Evolutionary conservation across 306 rosid species (phyloP).

Genomic region (Dalbergia cochinchinensis): DNA sequence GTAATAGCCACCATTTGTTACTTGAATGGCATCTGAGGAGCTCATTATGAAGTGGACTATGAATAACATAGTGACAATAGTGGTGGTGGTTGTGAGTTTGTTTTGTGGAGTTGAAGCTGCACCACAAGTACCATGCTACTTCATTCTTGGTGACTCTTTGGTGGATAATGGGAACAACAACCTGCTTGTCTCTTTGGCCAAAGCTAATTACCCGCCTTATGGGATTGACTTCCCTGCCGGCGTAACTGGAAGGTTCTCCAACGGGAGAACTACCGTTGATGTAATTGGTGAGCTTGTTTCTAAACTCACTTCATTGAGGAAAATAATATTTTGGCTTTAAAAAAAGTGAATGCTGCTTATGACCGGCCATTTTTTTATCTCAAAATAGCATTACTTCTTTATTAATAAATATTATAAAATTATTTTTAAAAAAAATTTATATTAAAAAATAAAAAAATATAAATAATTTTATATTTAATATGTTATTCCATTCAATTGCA

Average conservation of each 20-base stretch:
- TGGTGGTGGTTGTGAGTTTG: conserved; percentile 32
- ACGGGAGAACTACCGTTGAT: conserved; percentile 85
- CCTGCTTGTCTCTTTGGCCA: conserved; percentile 76
- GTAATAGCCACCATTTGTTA: not conserved
- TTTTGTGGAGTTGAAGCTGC: conserved; percentile 54
- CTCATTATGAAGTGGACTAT: not conserved
- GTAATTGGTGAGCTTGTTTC: conserved; percentile 67
- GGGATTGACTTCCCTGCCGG: conserved; percentile 80
- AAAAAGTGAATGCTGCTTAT: not conserved
- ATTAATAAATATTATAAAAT: too few species aligned
- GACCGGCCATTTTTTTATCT: too few species aligned
- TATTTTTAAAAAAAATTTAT: too few species aligned
- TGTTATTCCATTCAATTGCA: too few species aligned
- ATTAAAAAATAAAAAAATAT: too few species aligned
- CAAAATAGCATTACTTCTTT: too few species aligned
- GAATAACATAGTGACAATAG: conserved; percentile 13
- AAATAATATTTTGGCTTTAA: too few species aligned
- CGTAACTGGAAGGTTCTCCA: conserved; percentile 87
- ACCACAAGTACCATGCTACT: conserved; percentile 85
- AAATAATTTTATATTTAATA: too few species aligned
- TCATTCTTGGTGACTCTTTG: conserved; percentile 91
- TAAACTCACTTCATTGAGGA: not conserved
- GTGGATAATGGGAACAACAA: conserved; percentile 94
- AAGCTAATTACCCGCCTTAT: conserved; percentile 81
- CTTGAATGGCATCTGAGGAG: conserved; percentile 25